A percentile compares a stretch with the other conserved stretches of the same genome.
Evolutionary conservation across 768 basidiomycete species (phyloP).

Genomic region (Lactifluus pinguis): DNA sequence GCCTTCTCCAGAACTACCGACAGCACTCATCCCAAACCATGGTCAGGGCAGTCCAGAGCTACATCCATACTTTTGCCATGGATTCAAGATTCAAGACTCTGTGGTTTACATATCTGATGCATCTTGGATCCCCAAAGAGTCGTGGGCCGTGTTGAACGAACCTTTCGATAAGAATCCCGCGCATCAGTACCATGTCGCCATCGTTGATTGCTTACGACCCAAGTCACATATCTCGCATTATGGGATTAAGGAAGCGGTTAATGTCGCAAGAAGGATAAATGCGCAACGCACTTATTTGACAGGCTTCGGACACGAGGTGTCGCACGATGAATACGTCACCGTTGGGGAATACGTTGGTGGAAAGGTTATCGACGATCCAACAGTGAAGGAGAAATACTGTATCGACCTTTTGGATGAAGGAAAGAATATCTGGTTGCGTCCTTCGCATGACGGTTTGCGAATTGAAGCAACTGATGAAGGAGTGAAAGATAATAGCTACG

Average conservation of each 20-base stretch:
- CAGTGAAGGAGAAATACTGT: constrained; percentile 32
- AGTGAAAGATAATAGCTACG: constrained; percentile 47
- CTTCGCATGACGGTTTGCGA: constrained; percentile 67
- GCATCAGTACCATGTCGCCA: constrained; percentile 42
- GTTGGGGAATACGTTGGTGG: constrained; percentile 46
- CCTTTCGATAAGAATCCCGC: constrained; percentile 21
- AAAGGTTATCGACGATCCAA: constrained; percentile 22
- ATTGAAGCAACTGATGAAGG: constrained; percentile 38
- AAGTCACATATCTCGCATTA: constrained; percentile 68
- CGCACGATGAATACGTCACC: constrained; percentile 69
- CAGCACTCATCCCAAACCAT: background rate
- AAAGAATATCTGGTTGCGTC: constrained; percentile 49
- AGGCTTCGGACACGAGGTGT: constrained; percentile 69
- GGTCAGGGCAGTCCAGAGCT: constrained; percentile 25
- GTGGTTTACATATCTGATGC: constrained; percentile 80
- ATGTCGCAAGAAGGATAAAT: constrained; percentile 44
- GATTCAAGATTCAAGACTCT: constrained; percentile 57
- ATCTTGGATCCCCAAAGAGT: constrained; percentile 65
- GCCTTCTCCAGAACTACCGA: background rate
- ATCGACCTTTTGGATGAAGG: constrained; percentile 42
- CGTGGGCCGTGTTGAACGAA: constrained; percentile 44
- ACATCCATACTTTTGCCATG: constrained; percentile 57
- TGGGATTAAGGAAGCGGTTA: constrained; percentile 56
- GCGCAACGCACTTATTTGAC: constrained; percentile 60
- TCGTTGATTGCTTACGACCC: constrained; percentile 71